Evolutionary conservation across 2,329 filamentous ascomycete species (phyloP), one percentile per base, ranked within the genome.

Genomic region (Saccharata proteae): DNA sequence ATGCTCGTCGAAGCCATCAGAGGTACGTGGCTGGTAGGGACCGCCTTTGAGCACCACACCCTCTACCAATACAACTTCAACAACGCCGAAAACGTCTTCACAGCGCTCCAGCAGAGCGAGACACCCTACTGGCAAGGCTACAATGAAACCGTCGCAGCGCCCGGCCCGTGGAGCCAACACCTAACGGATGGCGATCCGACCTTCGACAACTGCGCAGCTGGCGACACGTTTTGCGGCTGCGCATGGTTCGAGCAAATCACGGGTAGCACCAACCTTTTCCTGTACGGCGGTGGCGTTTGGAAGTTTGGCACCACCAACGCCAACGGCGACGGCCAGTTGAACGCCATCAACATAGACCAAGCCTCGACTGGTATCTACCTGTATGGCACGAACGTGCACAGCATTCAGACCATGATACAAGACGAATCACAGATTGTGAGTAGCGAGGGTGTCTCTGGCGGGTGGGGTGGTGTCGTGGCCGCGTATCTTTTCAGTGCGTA

Each of bases 1-100:
- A 44, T 61, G 0, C 50, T 67, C 3, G 50, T 66, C 23, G 61
- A 69, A 40, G 59, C 58, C 11, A 59, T 55, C 10, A 52, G 54
- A 5, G 62, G 64, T 3, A 67, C 61, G 14, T 74, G 69, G 70
- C 51, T 74, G 20, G 52, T 65, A 27, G 67, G 65, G 16, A 66
- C 64, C 3, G 59, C 60, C 1, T 63, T 60, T 15, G 68, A 72
- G 45, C 68, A 72, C 46, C 65, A 63, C 51, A 54, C 58, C 4
- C 47, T 72, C 18, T 72, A 72, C 46, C 18, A 71, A 40, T 67
- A 68, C 45, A 61, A 67, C 29, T 52, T 70, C 35, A 49, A 61
- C 38, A 53, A 54, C 21, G 66, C 68, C 1, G 44, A 54, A 32
- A 68, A 69, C 37, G 59, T 73, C 6, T 56, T 67, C 32, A 54